Conservation (phyloP, 331 rosid species). For the Malus hybrid region DNA sequence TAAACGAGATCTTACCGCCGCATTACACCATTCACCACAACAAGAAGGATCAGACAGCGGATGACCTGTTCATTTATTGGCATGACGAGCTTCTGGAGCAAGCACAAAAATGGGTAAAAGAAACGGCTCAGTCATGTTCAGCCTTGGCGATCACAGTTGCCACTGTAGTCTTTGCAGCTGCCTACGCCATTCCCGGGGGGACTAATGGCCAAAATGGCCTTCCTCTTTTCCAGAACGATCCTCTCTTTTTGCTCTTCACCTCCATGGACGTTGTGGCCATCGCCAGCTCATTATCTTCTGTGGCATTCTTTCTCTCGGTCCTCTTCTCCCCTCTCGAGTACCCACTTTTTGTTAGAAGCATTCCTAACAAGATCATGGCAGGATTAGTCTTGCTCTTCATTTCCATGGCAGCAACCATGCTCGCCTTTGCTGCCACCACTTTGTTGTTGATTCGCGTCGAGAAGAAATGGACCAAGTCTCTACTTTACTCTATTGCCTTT, state of each 20-base stretch:
- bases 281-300: slow-evolving; percentile 10
- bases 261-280: slow-evolving; percentile 6
- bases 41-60: neutral
- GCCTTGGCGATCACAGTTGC: neutral
- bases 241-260: slow-evolving; percentile 9
- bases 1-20: neutral
- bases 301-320: slow-evolving; percentile 13
- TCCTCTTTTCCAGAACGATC: neutral
- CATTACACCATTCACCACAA: neutral
- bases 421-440: slow-evolving; percentile 10
- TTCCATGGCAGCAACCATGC: slow-evolving; percentile 9
- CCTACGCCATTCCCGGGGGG: slow-evolving; percentile 13
- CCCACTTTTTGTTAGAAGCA: neutral
- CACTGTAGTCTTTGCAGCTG: slow-evolving; percentile 8
- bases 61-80: neutral
- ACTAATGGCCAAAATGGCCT: neutral
- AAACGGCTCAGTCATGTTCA: slow-evolving; percentile 8
- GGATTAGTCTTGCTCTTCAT: slow-evolving; percentile 11
- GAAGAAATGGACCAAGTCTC: neutral
- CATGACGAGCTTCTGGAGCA: neutral
- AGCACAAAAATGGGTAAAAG: slow-evolving; percentile 1
- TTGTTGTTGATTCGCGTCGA: neutral
- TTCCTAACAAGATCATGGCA: slow-evolving; percentile 1
- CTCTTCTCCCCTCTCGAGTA: slow-evolving; percentile 12
- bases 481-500: slow-evolving; percentile 3